phyloP scores from a whole-genome alignment of 306 rosid genomes.

The Luffa aegyptiaca region DNA sequence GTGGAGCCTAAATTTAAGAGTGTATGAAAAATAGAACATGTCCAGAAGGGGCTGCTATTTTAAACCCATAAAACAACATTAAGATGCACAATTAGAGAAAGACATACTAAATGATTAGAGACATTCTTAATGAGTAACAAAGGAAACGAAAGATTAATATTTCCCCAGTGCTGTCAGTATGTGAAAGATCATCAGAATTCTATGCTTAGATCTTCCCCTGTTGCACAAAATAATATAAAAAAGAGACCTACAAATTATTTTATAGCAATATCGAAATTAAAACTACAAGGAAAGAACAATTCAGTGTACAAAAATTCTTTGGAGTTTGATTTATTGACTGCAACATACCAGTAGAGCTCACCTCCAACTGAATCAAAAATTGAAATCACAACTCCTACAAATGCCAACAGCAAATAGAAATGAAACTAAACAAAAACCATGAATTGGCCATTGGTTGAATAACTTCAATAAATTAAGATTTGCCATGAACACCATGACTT shows the following conservation, averaged over 20 bases:
- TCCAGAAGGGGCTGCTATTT: too few species aligned
- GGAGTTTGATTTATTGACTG: background rate
- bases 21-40: too few species aligned
- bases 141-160: too few species aligned
- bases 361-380: background rate
- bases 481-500: slow-evolving; percentile 9
- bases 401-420: background rate
- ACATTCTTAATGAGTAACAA: too few species aligned
- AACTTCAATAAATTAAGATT: background rate
- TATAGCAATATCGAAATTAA: background rate
- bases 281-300: background rate
- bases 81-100: too few species aligned
- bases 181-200: background rate
- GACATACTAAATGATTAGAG: too few species aligned
- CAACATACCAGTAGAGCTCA: background rate
- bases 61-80: too few species aligned
- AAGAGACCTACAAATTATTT: background rate
- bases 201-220: background rate
- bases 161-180: background rate
- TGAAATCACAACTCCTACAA: background rate
- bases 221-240: background rate
- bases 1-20: too few species aligned
- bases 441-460: background rate
- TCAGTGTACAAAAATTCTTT: background rate
- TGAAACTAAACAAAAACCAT: background rate